Evolutionary conservation across 192 early-diverging fungal species (phyloP), one percentile per base, ranked within the genome.

Genomic region (Coemansia umbellata): DNA sequence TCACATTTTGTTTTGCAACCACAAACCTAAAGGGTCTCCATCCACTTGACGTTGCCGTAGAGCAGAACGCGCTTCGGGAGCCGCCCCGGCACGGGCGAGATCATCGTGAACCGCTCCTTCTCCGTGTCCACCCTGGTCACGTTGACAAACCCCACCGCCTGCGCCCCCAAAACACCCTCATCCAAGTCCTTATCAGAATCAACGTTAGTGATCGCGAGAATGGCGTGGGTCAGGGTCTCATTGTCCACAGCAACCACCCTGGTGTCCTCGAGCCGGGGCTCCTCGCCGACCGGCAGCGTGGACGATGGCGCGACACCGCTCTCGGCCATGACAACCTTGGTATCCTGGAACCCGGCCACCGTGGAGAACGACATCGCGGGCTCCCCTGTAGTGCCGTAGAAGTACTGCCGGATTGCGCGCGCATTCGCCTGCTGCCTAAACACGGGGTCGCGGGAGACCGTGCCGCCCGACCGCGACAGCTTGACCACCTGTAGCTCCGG

Each of bases 381-480:
- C 28, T 68, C 81, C 39, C 86, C 84, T 0, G 73, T 30, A 0
- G 89, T 89, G 0, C 96, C 96, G 68, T 97, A 95, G 79, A 99
- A 99, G 74, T 99, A 99, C 54, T 92, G 91, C 7, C 83, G 81
- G 7, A 99, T 90, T 45, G 81, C 84, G 24, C 84, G 75, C 28
- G 82, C 78, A 58, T 93, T 87, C 4, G 78, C 43, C 31, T 90
- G 86, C 21, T 83, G 76, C 14, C 88, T 60, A 58, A 81, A 91
- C 1, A 62, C 48, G 8, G 84, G 66, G 68, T 93, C 91, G n/a
- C 96, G 76, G 39, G 92, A 83, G 0, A 96, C 96, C 0, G 90
- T 90, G 28, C 96, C 96, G 31, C 96, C 96, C 2, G 93, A 93
- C 58, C 96, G 97, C 3, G 85, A 71, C 24, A 97, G 69, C 64